Evolutionary conservation across 345 rosid species (phyloP), one percentile per base, ranked within the genome.

Genomic region (Rubroshorea leprosula): DNA sequence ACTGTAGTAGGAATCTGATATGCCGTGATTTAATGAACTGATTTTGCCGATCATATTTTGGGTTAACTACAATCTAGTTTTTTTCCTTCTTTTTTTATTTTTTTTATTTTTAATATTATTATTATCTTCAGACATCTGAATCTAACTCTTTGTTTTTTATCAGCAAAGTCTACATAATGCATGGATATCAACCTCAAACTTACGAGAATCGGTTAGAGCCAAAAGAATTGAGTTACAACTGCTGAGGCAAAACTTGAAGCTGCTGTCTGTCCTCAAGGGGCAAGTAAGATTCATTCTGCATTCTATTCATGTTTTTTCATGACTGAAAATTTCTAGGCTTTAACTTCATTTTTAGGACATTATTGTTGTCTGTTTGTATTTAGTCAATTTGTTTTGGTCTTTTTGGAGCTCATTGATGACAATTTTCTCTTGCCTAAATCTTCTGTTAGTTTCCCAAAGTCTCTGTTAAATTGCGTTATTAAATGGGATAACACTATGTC

Each of bases 141-240:
- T 5, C 6, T 19, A 26, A 23, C 10, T 27, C 27, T 67, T 69
- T 21, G n/a, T n/a, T 61, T 57, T 72, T 26, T 56, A 61, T 58
- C 96, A 89, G 99, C 76, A 61, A 80, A 82, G 82, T 64, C 63
- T 93, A 39, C 78, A 63, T 59, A 78, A 58, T 65, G 81, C 97
- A 47, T 74, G 78, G 76, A 52, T 70, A 49, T 65, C 78, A 58
- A 85, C 73, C 60, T 72, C 85, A 57, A 76, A 73, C 65, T 71
- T 93, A 57, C 83, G 76, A 35, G 92, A 87, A 77, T 84, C 96
- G 48, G 94, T 85, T 26, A 77, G 63, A 73, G 56, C 64, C 14
- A 93, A 82, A 70, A 78, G 86, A 78, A 68, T 67, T 0, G 82
- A 82, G 71, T 59, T 83, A 55, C 97, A 87, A 63, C 44, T 69